Evolutionary conservation across 805 yeast genomes (phyloP), one percentile per base, ranked within the genome.

Genomic region (Komagataella pastoris): DNA sequence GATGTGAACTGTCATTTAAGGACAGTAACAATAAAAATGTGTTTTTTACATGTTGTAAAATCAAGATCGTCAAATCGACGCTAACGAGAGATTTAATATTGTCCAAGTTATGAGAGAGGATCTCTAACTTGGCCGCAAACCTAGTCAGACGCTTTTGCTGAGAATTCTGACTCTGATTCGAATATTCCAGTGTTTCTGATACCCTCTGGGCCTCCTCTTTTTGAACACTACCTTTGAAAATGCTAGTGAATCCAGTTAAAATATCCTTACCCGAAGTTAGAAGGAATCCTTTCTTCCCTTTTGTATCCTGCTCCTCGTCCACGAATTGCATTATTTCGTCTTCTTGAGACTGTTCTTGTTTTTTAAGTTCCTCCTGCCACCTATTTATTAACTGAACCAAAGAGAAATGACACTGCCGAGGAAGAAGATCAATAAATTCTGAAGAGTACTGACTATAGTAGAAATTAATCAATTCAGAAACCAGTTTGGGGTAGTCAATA

Each of bases 111-210:
- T 79, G 82, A 24, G 81, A 80, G 59, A 91, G 72, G 30, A 90
- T 80, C 55, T 86, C 88, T 24, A 89, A 76, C 57, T 83, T 82
- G 1, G 95, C 95, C 50, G 88, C 90, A 55, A 87, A 73, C 57
- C 85, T 89, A 1, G 85, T 78, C 46, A 76, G 67, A 23, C 74
- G 71, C 54, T 56, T 17, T 53, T 49, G n/a, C 47, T 51, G 18
- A 46, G 47, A 17, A 48, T 47, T 58, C 55, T 53, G 57, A 63
- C 36, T 59, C 59, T 47, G 45, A 54, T 52, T 49, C 53, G 49
- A 46, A 46, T 53, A 59, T 40, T 47, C 66, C 51, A 54, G 65
- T 63, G 52, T 52, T 12, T 72, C 69, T 8, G 62, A 50, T 14
- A 59, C 63, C 18, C 53, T 53, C 14, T 56, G 56, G 10, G 58